A percentile compares a stretch with the other conserved stretches of the same genome.
These are phyloP conservation scores for Harrya chromipes DNA, from an alignment of 768 basidiomycete genomes.

Conservation along the genomic window DNA sequence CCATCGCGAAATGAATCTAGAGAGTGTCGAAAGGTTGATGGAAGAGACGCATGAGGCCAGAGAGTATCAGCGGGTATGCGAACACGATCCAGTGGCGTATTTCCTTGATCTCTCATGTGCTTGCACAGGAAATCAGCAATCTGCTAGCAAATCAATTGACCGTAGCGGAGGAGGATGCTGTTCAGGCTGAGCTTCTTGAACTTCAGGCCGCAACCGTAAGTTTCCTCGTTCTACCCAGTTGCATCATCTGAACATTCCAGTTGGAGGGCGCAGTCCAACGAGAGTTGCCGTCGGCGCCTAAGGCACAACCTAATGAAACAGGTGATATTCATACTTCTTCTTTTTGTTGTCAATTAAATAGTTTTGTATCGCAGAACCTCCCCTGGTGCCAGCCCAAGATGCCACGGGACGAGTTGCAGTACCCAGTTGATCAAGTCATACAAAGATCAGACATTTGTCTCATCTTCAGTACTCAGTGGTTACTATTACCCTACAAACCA, in stretches of 20 bases:
- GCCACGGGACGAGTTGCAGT: constrained; percentile 16
- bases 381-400: neutral
- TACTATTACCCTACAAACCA: constrained; percentile 7
- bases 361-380: constrained; percentile 2
- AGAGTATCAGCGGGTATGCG: constrained; percentile 80
- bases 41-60: constrained; percentile 91
- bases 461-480: neutral
- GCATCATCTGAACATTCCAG: constrained; percentile 21
- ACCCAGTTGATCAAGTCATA: constrained; percentile 18
- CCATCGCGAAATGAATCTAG: constrained; percentile 89
- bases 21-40: constrained; percentile 90
- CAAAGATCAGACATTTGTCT: neutral
- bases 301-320: constrained; percentile 37
- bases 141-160: constrained; percentile 80
- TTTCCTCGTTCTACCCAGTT: constrained; percentile 5
- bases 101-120: neutral
- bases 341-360: constrained; percentile 3
- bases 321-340: constrained; percentile 24
- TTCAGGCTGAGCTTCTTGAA: constrained; percentile 74
- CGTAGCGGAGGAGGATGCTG: constrained; percentile 90
- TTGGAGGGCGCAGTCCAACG: constrained; percentile 29
- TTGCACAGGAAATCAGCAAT: constrained; percentile 80
- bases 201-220: constrained; percentile 66
- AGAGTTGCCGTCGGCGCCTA: constrained; percentile 55
- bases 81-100: neutral